Percentiles rank a stretch among this genome's conserved stretches.
phyloP scores from a whole-genome alignment of 306 rosid genomes.

The Astragalus glycyphyllos region DNA sequence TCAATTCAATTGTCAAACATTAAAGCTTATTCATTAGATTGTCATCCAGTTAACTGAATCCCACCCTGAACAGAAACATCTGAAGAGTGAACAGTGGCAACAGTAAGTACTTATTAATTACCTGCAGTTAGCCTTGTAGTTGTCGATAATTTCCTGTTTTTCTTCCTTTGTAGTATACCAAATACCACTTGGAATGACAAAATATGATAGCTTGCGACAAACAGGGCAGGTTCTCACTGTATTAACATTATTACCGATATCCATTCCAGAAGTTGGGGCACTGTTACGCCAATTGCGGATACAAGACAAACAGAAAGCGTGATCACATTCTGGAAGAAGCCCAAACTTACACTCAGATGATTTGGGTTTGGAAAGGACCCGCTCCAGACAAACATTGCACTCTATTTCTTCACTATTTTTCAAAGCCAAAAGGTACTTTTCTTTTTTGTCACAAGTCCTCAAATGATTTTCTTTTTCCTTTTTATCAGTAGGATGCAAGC shows the following conservation, averaged over 20 bases:
- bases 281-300: slow-evolving; percentile 94
- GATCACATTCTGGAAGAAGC: slow-evolving; percentile 87
- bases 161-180: slow-evolving; percentile 90
- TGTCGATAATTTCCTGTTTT: slow-evolving; percentile 82
- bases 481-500: slow-evolving; percentile 82
- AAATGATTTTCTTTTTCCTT: slow-evolving; percentile 73
- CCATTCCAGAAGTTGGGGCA: slow-evolving; percentile 71
- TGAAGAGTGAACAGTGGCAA: slow-evolving; percentile 14
- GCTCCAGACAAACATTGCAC: slow-evolving; percentile 91
- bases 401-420: slow-evolving; percentile 83
- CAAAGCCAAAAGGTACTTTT: slow-evolving; percentile 67
- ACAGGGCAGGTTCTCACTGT: slow-evolving; percentile 89
- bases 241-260: slow-evolving; percentile 57
- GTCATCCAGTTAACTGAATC: neutral
- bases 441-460: slow-evolving; percentile 75
- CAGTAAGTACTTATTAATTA: slow-evolving; percentile 42
- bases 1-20: slow-evolving; percentile 24
- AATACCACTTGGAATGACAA: slow-evolving; percentile 89
- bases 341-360: slow-evolving; percentile 85
- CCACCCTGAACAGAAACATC: neutral
- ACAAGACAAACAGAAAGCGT: slow-evolving; percentile 91
- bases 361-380: slow-evolving; percentile 76
- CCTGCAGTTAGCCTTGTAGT: slow-evolving; percentile 91
- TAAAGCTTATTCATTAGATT: slow-evolving; percentile 6
- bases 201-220: slow-evolving; percentile 85